These are phyloP conservation scores for Yamadazyma diospyri DNA, from an alignment of 1,139 yeast species.

Conservation along the genomic window DNA sequence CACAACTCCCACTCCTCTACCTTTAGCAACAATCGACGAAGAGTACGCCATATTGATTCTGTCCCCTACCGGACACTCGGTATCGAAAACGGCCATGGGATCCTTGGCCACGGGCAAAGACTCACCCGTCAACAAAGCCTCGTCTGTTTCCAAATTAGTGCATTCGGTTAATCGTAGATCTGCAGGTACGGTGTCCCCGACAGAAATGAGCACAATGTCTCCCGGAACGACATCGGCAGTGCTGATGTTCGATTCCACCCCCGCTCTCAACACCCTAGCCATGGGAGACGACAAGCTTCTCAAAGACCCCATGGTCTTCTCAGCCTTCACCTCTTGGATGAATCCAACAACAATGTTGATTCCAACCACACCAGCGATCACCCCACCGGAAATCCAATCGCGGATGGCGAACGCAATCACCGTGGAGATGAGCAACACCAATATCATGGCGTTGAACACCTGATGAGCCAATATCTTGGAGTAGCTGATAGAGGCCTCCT, in stretches of 20 bases:
- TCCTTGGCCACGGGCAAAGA: conserved; percentile 13
- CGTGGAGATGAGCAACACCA: conserved; percentile 35
- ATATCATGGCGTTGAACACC: conserved; percentile 36
- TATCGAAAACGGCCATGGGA: conserved; percentile 18
- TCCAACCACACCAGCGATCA: conserved; percentile 27
- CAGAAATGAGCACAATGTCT: conserved; percentile 39
- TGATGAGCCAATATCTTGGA: conserved; percentile 37
- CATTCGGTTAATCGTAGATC: conserved; percentile 40
- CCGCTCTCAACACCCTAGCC: conserved; percentile 41
- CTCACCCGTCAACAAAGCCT: conserved; percentile 54
- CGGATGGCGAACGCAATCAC: conserved; percentile 32
- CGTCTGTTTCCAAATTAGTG: conserved; percentile 46
- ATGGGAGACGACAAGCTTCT: conserved; percentile 29
- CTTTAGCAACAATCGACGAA: conserved; percentile 44
- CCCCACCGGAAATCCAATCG: conserved; percentile 29
- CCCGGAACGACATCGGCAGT: conserved; percentile 50
- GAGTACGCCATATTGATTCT: conserved; percentile 45
- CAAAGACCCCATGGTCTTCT: conserved; percentile 37
- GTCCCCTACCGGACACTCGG: conserved; percentile 27
- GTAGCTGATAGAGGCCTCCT: conserved; percentile 24
- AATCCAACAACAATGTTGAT: conserved; percentile 32
- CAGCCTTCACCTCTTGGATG: conserved; percentile 34
- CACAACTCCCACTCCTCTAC: conserved; percentile 46
- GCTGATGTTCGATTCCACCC: conserved; percentile 30
- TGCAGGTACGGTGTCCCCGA: conserved; percentile 51